Evolutionary conservation across 345 rosid genomes (phyloP), one percentile per base, ranked within the genome.

Genomic region (Physaria fendleri): DNA sequence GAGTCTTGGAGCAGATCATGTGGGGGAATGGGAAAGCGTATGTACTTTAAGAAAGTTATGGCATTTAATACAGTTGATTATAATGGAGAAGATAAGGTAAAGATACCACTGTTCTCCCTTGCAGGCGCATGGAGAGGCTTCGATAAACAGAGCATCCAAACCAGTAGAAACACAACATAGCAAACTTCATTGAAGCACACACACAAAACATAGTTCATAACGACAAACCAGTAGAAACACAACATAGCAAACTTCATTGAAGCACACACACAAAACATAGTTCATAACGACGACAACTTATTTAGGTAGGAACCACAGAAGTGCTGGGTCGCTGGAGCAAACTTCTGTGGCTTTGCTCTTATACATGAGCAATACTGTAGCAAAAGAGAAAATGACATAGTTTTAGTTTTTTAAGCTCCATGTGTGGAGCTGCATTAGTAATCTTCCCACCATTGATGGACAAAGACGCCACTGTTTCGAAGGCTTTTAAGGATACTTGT

Each of bases 361-460:
- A 7, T 56, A 47, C 49, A 46, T 14, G 58, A 54, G 74, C 50
- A 66, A 68, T 4, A 55, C 37, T 46, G 29, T 37, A 28, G 51
- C 22, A 37, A 55, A 10, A 29, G n/a, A 6, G 23, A 57, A 23
- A 13, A 57, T 17, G 14, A 30, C 27, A 55, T 69, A 69, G 23
- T 38, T 62, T 22, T 45, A 45, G 52, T 46, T 54, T 39, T 25
- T 62, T 6, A 45, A 46, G 64, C 68, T 62, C 25, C 57, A 38
- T 66, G 3, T 16, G 6, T 21, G 12, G 22, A 66, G 59, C 44
- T 22, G n/a, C n/a, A n/a, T n/a, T n/a, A 43, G 44, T 69, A 77
- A 43, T 77, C 71, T 53, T 73, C 90, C 88, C 95, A 84, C 96
- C 96, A 85, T 6, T 88, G 96, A 77, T 88, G 98, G 21, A 81